Conservation (phyloP, 768 basidiomycete species). For the Guyanaporus albipodus region DNA sequence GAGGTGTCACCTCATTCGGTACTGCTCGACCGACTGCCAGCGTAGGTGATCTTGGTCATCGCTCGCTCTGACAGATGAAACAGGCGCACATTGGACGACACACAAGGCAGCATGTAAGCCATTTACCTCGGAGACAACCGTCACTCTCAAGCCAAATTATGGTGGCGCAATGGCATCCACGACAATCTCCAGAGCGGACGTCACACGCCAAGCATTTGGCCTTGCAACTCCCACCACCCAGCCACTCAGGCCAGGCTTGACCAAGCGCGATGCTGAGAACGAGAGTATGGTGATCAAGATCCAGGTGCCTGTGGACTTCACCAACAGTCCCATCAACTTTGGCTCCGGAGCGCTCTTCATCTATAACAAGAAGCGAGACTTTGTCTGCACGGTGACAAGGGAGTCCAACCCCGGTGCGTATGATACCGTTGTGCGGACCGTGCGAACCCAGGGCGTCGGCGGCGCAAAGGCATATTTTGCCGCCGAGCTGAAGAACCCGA, state of each 20-base stretch:
- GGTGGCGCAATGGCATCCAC: slow-evolving; percentile 1
- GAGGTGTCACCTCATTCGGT: slow-evolving; percentile 43
- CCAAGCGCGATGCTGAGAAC: slow-evolving; percentile 22
- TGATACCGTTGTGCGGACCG: slow-evolving; percentile 36
- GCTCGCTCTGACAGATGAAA: background rate
- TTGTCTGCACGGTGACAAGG: slow-evolving; percentile 42
- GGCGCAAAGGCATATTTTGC: slow-evolving; percentile 52
- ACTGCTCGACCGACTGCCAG: slow-evolving; percentile 56
- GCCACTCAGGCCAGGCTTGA: slow-evolving; percentile 14
- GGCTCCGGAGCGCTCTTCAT: slow-evolving; percentile 35
- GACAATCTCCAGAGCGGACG: slow-evolving; percentile 26
- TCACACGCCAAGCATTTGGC: slow-evolving; percentile 30
- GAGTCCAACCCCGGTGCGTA: slow-evolving; percentile 36
- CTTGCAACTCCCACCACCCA: slow-evolving; percentile 23
- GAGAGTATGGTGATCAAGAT: slow-evolving; percentile 53
- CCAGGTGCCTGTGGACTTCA: slow-evolving; percentile 38
- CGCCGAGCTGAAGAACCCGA: slow-evolving; percentile 44
- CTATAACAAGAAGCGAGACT: slow-evolving; percentile 52
- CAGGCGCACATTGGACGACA: slow-evolving; percentile 44
- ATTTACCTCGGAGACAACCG: slow-evolving; percentile 40
- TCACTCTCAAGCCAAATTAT: slow-evolving; percentile 47
- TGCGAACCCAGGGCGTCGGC: slow-evolving; percentile 40
- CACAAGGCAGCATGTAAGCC: slow-evolving; percentile 48
- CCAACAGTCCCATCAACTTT: slow-evolving; percentile 1
- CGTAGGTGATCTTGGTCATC: slow-evolving; percentile 32